Evolutionary conservation across 1,139 yeast species (phyloP).

Genomic region (Meyerozyma guilliermondii): DNA sequence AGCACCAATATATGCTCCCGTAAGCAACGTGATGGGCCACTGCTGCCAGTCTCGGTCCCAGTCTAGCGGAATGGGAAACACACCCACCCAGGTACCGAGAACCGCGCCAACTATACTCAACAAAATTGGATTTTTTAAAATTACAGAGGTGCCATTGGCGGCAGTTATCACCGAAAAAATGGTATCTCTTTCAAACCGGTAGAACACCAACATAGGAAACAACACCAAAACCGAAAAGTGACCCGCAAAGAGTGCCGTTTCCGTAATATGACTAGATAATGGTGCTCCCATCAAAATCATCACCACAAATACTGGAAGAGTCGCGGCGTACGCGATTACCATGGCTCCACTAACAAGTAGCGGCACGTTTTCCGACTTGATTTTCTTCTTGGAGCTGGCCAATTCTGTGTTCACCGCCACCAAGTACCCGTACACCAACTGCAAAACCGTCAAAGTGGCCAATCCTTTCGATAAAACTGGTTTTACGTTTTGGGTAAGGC

Average conservation of each 20-base stretch:
- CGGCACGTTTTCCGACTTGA: constrained; percentile 23
- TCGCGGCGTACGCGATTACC: constrained; percentile 37
- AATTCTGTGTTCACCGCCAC: constrained; percentile 18
- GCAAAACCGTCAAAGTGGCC: constrained; percentile 19
- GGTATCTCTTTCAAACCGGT: constrained; percentile 47
- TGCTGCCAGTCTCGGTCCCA: constrained; percentile 98
- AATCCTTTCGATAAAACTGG: constrained; percentile 25
- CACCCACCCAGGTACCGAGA: constrained; percentile 89
- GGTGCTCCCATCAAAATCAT: constrained; percentile 87
- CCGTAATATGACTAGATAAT: constrained; percentile 45
- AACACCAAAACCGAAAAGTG: constrained; percentile 62
- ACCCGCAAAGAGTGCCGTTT: constrained; percentile 59
- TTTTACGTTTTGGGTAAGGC: constrained; percentile 28
- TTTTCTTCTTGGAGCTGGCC: constrained; percentile 12
- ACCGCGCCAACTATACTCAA: constrained; percentile 45
- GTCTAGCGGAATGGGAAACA: constrained; percentile 88
- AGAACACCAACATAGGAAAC: constrained; percentile 59
- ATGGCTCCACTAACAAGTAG: constrained; percentile 33
- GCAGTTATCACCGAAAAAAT: constrained; percentile 19
- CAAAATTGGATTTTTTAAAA: constrained; percentile 34
- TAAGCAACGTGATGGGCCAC: constrained; percentile 89
- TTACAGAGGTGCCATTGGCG: constrained; percentile 18
- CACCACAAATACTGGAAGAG: constrained; percentile 48
- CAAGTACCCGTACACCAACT: constrained; percentile 24
- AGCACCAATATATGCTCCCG: constrained; percentile 77